Percentiles rank a stretch among this genome's conserved stretches.
Conservation (phyloP, 2,329 filamentous ascomycete genomes). For the Colletotrichum coccodes region DNA sequence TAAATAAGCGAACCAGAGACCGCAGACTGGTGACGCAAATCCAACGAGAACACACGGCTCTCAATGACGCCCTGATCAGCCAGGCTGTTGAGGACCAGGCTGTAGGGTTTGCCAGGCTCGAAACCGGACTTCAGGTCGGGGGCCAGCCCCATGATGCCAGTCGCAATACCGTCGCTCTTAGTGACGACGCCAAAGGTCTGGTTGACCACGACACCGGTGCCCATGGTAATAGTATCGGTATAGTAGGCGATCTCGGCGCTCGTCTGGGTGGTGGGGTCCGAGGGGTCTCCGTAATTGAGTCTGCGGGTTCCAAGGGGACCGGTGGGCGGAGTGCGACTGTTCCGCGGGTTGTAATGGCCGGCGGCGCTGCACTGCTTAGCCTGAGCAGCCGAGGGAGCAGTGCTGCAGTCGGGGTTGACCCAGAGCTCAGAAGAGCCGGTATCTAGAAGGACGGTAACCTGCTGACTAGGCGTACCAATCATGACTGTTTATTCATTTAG, state of each 20-base stretch:
- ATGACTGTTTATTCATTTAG: constrained; percentile 44
- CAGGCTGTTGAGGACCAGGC: constrained; percentile 63
- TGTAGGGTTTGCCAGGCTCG: constrained; percentile 53
- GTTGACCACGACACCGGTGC: constrained; percentile 46
- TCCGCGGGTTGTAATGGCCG: constrained; percentile 54
- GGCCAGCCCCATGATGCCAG: constrained; percentile 63
- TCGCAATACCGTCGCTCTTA: constrained; percentile 56
- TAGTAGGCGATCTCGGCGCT: constrained; percentile 56
- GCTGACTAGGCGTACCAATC: constrained; percentile 54
- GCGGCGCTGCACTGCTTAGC: constrained; percentile 50
- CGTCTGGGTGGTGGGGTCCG: constrained; percentile 47
- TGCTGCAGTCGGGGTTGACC: constrained; percentile 62
- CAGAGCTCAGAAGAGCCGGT: constrained; percentile 66
- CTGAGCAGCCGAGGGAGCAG: constrained; percentile 46
- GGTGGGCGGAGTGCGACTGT: constrained; percentile 50
- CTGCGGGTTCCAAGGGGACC: constrained; percentile 50
- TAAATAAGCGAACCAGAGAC: constrained; percentile 61
- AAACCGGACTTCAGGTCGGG: constrained; percentile 53
- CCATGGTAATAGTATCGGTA: constrained; percentile 56
- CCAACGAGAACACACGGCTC: constrained; percentile 61
- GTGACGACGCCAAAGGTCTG: constrained; percentile 63
- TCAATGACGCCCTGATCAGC: constrained; percentile 57
- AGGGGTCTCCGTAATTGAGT: constrained; percentile 51
- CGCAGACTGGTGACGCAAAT: constrained; percentile 56
- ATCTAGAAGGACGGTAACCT: constrained; percentile 58